Percentiles rank a stretch among this genome's conserved stretches.
These are phyloP conservation scores for Tremella mesenterica DNA, from an alignment of 768 basidiomycete species.

Conservation along the genomic window DNA sequence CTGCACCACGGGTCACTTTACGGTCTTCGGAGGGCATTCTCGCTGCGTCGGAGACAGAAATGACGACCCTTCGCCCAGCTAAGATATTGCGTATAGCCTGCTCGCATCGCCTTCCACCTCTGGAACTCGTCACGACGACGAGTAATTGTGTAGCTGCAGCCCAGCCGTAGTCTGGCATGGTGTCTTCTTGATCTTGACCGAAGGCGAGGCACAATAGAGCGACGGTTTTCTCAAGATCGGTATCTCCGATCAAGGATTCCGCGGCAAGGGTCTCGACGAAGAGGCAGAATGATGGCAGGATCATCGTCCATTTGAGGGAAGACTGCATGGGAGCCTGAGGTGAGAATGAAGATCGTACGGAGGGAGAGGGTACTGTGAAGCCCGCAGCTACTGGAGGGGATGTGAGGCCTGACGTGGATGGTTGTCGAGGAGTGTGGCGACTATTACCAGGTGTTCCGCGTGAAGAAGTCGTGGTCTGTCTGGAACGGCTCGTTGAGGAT, in stretches of 20 bases:
- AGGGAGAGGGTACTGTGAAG: slow-evolving; percentile 4
- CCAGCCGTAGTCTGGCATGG: slow-evolving; percentile 10
- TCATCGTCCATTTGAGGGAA: slow-evolving; percentile 19
- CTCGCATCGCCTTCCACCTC: slow-evolving; percentile 26
- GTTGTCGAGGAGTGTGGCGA: background rate
- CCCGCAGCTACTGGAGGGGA: slow-evolving; percentile 14
- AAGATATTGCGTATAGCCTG: slow-evolving; percentile 20
- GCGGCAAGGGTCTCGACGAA: slow-evolving; percentile 22
- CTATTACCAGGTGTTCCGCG: background rate
- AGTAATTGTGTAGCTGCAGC: slow-evolving; percentile 14
- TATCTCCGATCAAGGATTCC: slow-evolving; percentile 14
- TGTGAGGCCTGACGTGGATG: background rate
- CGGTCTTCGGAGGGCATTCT: slow-evolving; percentile 14
- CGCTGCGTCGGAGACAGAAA: slow-evolving; percentile 4
- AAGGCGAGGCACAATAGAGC: slow-evolving; percentile 22
- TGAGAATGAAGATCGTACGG: slow-evolving; percentile 7
- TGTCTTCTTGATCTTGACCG: slow-evolving; percentile 21
- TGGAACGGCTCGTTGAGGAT: slow-evolving; percentile 1
- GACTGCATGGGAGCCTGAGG: background rate
- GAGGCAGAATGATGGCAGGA: slow-evolving; percentile 15
- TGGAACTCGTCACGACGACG: slow-evolving; percentile 16
- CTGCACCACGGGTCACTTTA: slow-evolving; percentile 28
- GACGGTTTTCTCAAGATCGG: slow-evolving; percentile 21
- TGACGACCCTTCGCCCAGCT: slow-evolving; percentile 10
- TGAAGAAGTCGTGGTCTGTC: background rate